phyloP scores from a whole-genome alignment of 768 basidiomycete genomes.

The Floccularia luteovirens region DNA sequence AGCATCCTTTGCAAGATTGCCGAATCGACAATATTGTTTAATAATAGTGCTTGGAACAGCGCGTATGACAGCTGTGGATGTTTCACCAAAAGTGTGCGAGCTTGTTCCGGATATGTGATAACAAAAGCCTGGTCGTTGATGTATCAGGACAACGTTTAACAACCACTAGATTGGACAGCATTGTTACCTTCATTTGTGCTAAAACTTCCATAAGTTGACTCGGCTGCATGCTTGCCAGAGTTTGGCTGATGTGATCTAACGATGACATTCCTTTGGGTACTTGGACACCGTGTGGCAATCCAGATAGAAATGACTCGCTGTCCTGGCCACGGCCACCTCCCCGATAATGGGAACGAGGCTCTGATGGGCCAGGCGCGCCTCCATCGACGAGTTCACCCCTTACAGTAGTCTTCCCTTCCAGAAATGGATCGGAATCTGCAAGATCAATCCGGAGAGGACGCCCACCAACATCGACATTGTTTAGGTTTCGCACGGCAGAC shows the following conservation, averaged over 20 bases:
- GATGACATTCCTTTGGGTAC: constrained; percentile 63
- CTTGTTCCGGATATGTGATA: constrained; percentile 86
- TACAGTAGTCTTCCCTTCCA: constrained; percentile 85
- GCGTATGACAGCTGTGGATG: constrained; percentile 96
- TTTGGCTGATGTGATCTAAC: constrained; percentile 80
- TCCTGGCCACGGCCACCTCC: constrained; percentile 42
- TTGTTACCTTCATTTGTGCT: constrained; percentile 93
- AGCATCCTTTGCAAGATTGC: constrained; percentile 71
- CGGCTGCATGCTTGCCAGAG: constrained; percentile 77
- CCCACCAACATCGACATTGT: constrained; percentile 88
- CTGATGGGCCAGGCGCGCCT: constrained; percentile 47
- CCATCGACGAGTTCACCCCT: constrained; percentile 75
- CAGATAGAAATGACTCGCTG: constrained; percentile 48
- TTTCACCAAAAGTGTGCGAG: constrained; percentile 64
- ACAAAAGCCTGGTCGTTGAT: constrained; percentile 75
- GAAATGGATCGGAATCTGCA: constrained; percentile 87
- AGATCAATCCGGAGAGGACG: constrained; percentile 91
- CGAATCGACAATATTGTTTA: constrained; percentile 91
- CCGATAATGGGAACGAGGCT: constrained; percentile 47
- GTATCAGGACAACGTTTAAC: constrained; percentile 3
- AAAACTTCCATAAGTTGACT: constrained; percentile 87
- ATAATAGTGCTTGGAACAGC: constrained; percentile 86
- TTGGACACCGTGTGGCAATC: constrained; percentile 71
- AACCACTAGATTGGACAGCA: constrained; percentile 7
- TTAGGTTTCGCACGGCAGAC: constrained; percentile 93